Conservation (phyloP, 1,284 basidiomycete species). For the Cryptococcus sp. region DNA sequence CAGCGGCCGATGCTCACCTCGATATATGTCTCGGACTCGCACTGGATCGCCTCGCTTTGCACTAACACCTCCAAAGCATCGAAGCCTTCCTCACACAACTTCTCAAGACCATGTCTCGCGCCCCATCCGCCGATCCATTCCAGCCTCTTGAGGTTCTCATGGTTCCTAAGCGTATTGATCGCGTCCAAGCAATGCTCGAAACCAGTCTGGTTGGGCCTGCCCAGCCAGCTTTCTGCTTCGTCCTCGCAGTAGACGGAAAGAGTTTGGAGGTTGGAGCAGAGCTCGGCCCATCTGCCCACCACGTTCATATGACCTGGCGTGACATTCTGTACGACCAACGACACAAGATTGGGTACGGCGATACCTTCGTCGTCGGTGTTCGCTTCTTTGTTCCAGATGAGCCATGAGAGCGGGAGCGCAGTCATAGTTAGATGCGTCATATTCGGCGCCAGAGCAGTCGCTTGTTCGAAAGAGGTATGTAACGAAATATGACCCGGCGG, state of each 20-base stretch:
- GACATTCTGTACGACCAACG: background rate
- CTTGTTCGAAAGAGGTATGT: too few relatives aligned
- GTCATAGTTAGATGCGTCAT: too few relatives aligned
- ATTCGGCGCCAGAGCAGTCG: too few relatives aligned
- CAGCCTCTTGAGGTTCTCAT: slow-evolving; percentile 2
- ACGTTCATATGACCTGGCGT: background rate
- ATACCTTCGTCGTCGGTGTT: too few relatives aligned
- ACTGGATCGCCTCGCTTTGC: slow-evolving; percentile 10
- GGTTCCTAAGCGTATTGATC: background rate
- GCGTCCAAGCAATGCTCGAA: too few relatives aligned
- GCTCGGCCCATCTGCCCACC: too few relatives aligned
- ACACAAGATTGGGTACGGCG: too few relatives aligned
- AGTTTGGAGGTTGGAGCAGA: background rate
- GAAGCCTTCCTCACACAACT: slow-evolving; percentile 7
- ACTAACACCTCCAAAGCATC: slow-evolving; percentile 7
- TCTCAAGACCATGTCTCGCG: slow-evolving; percentile 11
- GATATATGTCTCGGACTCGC: slow-evolving; percentile 18
- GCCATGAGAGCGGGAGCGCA: too few relatives aligned
- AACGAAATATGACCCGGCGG: too few relatives aligned
- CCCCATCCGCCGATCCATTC: slow-evolving; percentile 9
- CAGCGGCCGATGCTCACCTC: slow-evolving; percentile 5
- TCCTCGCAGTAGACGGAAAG: background rate
- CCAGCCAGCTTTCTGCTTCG: background rate
- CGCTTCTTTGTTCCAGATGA: too few relatives aligned
- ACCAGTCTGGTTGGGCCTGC: background rate